Percentiles rank a stretch among this genome's conserved stretches.
phyloP scores from a whole-genome alignment of 2,329 filamentous ascomycete species.

The Mycosphaerella sp. region DNA sequence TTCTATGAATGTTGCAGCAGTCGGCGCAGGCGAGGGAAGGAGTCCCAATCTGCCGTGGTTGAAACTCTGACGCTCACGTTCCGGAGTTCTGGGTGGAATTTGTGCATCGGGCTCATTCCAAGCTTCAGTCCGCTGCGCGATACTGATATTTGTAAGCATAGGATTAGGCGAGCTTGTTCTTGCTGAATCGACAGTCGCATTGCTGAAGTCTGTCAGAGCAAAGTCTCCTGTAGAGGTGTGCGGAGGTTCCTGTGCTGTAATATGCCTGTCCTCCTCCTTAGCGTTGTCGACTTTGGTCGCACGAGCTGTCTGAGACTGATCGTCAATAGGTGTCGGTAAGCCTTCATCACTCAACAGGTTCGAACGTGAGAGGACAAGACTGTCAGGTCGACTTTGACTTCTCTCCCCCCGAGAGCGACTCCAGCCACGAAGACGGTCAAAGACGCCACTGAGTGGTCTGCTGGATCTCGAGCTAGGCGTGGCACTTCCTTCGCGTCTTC shows the following conservation, averaged over 20 bases:
- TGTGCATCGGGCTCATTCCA: conserved; percentile 25
- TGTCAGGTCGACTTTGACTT: conserved; percentile 18
- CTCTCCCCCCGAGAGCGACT: conserved; percentile 12
- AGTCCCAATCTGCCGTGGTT: conserved; percentile 24
- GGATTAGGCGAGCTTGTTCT: not conserved
- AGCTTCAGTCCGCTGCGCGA: conserved; percentile 18
- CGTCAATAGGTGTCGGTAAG: not conserved
- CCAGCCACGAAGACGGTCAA: conserved; percentile 15
- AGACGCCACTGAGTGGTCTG: conserved; percentile 17
- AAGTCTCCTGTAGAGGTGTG: not conserved
- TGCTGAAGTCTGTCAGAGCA: conserved; percentile 14
- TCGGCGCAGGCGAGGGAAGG: conserved; percentile 28
- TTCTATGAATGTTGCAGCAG: conserved; percentile 16
- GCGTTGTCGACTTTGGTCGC: not conserved
- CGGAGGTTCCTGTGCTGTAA: not conserved
- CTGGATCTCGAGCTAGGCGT: conserved; percentile 12
- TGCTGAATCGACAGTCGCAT: conserved; percentile 12
- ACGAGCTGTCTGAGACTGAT: not conserved
- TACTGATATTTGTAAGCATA: not conserved
- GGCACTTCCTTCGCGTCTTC: conserved; percentile 1
- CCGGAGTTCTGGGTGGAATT: conserved; percentile 17
- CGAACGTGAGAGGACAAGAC: conserved; percentile 12
- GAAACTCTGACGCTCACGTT: conserved; percentile 2
- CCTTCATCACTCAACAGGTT: conserved; percentile 12
- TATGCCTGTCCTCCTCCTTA: not conserved